Conservation (phyloP, 441 rosid species). For the Hura crepitans region DNA sequence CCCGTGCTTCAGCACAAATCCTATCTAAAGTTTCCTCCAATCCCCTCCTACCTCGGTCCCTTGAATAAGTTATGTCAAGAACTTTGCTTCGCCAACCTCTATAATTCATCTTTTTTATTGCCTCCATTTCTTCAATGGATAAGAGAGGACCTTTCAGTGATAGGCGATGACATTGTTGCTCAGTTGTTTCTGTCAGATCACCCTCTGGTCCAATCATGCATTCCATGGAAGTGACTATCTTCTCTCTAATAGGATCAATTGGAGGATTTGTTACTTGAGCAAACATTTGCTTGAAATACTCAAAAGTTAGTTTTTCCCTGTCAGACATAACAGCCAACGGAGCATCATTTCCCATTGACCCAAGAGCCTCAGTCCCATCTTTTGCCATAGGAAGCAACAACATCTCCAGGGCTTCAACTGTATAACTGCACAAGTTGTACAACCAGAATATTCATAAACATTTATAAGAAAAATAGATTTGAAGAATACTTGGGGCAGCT, state of each 20-base stretch:
- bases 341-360: constrained; percentile 99
- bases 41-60: constrained; percentile 78
- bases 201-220: constrained; percentile 99
- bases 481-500: neutral
- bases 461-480: constrained; percentile 17
- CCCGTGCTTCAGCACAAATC: constrained; percentile 85
- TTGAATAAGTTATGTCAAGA: constrained; percentile 86
- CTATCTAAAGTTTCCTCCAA: constrained; percentile 86
- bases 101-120: constrained; percentile 84
- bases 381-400: constrained; percentile 99
- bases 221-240: constrained; percentile 98
- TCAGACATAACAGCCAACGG: constrained; percentile 97
- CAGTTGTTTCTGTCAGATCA: constrained; percentile 95
- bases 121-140: constrained; percentile 82
- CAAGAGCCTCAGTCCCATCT: constrained; percentile 96
- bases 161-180: constrained; percentile 96
- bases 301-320: constrained; percentile 84
- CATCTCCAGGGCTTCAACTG: constrained; percentile 98
- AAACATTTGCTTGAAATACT: constrained; percentile 99
- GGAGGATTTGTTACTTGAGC: constrained; percentile 99
- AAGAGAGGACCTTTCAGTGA: constrained; percentile 89
- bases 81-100: constrained; percentile 92
- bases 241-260: constrained; percentile 98
- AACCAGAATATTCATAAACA: constrained; percentile 17
- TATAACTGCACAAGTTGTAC: constrained; percentile 58